phyloP scores from a whole-genome alignment of 495 filamentous ascomycete genomes.

The Aspergillus bridgeri region DNA sequence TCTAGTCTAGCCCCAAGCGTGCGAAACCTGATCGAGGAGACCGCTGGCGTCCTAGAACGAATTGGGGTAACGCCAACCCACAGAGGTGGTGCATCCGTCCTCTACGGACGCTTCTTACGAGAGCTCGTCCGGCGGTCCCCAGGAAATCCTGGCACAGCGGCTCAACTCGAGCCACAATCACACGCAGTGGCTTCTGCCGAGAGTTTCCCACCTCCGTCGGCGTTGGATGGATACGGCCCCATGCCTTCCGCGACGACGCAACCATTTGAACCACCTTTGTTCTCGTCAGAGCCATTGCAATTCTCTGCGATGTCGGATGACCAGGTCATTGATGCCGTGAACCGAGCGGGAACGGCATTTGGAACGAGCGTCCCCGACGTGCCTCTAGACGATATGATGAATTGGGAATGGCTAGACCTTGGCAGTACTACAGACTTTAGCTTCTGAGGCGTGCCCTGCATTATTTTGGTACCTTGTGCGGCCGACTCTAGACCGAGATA shows the following conservation, averaged over 20 bases:
- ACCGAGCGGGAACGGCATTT: slow-evolving; percentile 54
- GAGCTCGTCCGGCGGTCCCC: slow-evolving; percentile 49
- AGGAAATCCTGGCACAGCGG: not conserved
- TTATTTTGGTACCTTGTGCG: not conserved
- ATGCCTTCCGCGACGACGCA: slow-evolving; percentile 17
- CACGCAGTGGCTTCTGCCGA: slow-evolving; percentile 11
- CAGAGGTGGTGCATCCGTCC: slow-evolving; percentile 57
- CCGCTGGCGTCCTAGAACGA: slow-evolving; percentile 63
- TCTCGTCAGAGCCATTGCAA: slow-evolving; percentile 54
- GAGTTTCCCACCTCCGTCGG: slow-evolving; percentile 13
- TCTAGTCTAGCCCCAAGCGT: slow-evolving; percentile 66
- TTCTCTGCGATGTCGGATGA: slow-evolving; percentile 67
- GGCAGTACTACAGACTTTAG: slow-evolving; percentile 44
- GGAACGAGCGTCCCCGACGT: slow-evolving; percentile 50
- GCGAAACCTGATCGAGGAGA: slow-evolving; percentile 63
- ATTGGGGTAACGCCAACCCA: slow-evolving; percentile 62
- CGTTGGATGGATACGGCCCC: slow-evolving; percentile 15
- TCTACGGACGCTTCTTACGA: slow-evolving; percentile 61
- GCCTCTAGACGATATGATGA: slow-evolving; percentile 52
- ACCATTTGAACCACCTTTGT: slow-evolving; percentile 19
- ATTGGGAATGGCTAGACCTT: slow-evolving; percentile 60
- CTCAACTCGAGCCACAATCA: not conserved
- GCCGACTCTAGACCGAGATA: too few species aligned
- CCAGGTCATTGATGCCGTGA: slow-evolving; percentile 61
- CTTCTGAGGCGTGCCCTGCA: slow-evolving; percentile 14